Evolutionary conservation across 257 asterid genomes (phyloP), one percentile per base, ranked within the genome.

Genomic region (Scutellaria barbata): DNA sequence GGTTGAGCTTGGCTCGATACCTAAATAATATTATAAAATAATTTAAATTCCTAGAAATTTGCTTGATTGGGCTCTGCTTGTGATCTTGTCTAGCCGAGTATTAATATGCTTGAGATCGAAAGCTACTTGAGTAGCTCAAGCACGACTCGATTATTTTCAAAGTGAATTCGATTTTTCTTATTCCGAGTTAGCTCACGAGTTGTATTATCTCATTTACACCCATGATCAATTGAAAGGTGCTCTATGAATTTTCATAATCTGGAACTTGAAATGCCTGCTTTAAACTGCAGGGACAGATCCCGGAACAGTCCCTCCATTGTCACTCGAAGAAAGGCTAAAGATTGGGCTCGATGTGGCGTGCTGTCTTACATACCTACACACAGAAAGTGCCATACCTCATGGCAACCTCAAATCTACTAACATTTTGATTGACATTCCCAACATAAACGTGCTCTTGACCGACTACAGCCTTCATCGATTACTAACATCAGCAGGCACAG

Each of bases 381-480:
- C 81, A 1, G 95, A 87, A 52, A 89, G 86, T 8, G 83, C 90
- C 80, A 89, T 89, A 86, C 98, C 98, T 88, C 98, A 92, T 77
- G 96, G 98, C 76, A 92, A 89, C 85, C 71, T 92, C 58, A 92
- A 92, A 78, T 92, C 98, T 60, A 86, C 96, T 2, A 92, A 92
- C 78, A 82, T 92, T 45, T 63, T 89, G 77, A 79, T 92, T 71
- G 87, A 86, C 71, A 71, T 70, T 22, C 83, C 88, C 7, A 76
- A 73, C 53, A 35, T 63, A 70, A 81, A 77, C 56, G 86, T 80
- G n/a, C 87, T 92, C 67, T 66, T 92, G 59, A 89, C 96, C 0
- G 94, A 92, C 55, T 92, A 92, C 69, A 92, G 92, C 61, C 96
- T 92, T 55, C 98, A 92, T 54, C 87, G 96, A 67, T 63, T 92